Base-by-base conservation (phyloP, 805 yeast species). In the Metschnikowia henanensis region DNA sequence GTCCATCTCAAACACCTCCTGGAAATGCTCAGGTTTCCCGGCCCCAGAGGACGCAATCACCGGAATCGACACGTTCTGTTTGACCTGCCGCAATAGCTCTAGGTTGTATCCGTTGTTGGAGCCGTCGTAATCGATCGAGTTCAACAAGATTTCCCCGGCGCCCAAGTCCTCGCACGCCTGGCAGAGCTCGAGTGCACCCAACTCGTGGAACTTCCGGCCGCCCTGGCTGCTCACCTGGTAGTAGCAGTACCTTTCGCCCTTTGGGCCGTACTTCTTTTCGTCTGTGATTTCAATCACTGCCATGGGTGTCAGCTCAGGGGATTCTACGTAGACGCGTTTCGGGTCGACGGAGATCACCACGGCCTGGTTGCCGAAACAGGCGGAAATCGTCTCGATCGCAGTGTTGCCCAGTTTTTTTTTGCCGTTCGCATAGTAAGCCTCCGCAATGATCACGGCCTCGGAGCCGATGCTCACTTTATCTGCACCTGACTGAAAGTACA, bases 321-420 rank as follows among this genome's bases (percentile, higher is more conserved):
- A 67, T 6, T 56, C n/a, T 3, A 92, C 83, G 58, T 88, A 94
- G 18, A 78, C 84, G 50, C 96, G 77, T 58, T 87, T 94, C 29
- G 99, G 99, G 64, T 94, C 99, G n/a, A 94, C 96, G 0, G 97
- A 91, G 12, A 94, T 91, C 5, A 94, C 98, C 6, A 94, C 99
- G 0, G 99, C 99, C 66, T 94, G 99, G 17, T 80, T 85, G 44
- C 99, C 99, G 64, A 92, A 94, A 0, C 95, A 87, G 31, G 78
- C 76, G 1, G 97, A 88, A 21, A 94, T 94, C 0, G 95, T 84
- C 66, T 94, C 99, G 53, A 94, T 92, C 19, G 99, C 96, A 0
- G 95, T 76, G 2, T 69, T 74, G 0, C 99, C 99, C 35, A 78
- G 75, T 35, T 84, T 81, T 26, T 60, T 64, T 20, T 69, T 65